A percentile compares a stretch with the other conserved stretches of the same genome.
Conservation (phyloP, 257 asterid genomes). For the Capsicum rhomboideum region DNA sequence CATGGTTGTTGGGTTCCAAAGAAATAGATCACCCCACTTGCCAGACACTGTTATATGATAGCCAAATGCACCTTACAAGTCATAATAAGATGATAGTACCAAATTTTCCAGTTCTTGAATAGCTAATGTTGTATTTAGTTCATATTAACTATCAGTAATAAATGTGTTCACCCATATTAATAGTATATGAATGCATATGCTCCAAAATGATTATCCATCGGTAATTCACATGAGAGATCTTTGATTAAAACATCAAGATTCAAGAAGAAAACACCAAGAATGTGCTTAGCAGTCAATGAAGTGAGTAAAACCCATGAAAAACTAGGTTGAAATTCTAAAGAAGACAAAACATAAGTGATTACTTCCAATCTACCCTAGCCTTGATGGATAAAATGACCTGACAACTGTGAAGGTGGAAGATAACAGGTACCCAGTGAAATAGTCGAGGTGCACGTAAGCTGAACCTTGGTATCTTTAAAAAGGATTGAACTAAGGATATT, state of each 20-base stretch:
- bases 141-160: not conserved
- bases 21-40: not conserved
- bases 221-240: not conserved
- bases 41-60: not conserved
- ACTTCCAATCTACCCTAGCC: not conserved
- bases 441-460: not conserved
- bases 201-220: not conserved
- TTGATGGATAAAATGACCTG: not conserved
- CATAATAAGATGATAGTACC: not conserved
- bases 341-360: not conserved
- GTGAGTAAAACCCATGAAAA: not conserved
- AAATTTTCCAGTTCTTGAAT: not conserved
- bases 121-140: not conserved
- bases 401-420: not conserved
- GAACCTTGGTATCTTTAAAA: not conserved
- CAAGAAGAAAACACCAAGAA: not conserved
- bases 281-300: not conserved
- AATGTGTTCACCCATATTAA: not conserved
- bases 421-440: too few relatives aligned
- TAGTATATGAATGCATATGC: not conserved
- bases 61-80: not conserved
- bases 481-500: too few relatives aligned
- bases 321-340: not conserved
- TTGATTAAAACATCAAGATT: not conserved
- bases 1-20: slow-evolving; percentile 98